A percentile compares a stretch with the other conserved stretches of the same genome.
phyloP scores from a whole-genome alignment of 1,139 yeast species.

The Pichia sp. region DNA sequence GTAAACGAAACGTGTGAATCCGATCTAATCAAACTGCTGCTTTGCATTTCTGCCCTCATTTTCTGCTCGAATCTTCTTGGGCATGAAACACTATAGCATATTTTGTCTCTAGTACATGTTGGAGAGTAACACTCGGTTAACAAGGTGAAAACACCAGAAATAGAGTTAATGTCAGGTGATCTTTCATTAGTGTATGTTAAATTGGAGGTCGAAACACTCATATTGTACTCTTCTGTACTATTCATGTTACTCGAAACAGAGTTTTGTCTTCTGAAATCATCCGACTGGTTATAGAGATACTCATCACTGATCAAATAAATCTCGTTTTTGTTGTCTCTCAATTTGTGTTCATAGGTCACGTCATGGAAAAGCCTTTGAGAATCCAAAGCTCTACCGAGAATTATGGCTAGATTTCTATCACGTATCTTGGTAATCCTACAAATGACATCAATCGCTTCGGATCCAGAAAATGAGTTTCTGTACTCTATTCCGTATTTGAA shows the following conservation, averaged over 20 bases:
- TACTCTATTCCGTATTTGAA: conserved; percentile 93
- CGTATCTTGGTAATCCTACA: conserved; percentile 83
- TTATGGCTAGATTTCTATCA: conserved; percentile 82
- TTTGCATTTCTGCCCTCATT: conserved; percentile 82
- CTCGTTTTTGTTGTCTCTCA: conserved; percentile 82
- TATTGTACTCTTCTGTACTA: conserved; percentile 21
- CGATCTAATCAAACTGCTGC: conserved; percentile 79
- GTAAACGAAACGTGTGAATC: conserved; percentile 74
- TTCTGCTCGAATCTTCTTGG: conserved; percentile 95
- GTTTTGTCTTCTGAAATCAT: conserved; percentile 24
- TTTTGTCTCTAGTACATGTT: conserved; percentile 81
- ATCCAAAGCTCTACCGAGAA: conserved; percentile 87
- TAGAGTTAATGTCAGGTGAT: conserved; percentile 33
- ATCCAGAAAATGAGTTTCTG: conserved; percentile 91
- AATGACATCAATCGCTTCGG: conserved; percentile 87
- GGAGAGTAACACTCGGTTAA: conserved; percentile 95
- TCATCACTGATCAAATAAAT: conserved; percentile 80
- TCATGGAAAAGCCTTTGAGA: conserved; percentile 94
- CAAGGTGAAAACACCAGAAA: conserved; percentile 89
- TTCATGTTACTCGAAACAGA: conserved; percentile 26
- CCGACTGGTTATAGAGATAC: conserved; percentile 24
- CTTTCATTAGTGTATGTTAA: conserved; percentile 10
- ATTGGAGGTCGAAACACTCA: conserved; percentile 19
- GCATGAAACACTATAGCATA: conserved; percentile 96
- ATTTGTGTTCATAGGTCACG: conserved; percentile 89